These are phyloP conservation scores for Spiromastix sp. DNA, from an alignment of 2,329 filamentous ascomycete genomes.

Conservation along the genomic window DNA sequence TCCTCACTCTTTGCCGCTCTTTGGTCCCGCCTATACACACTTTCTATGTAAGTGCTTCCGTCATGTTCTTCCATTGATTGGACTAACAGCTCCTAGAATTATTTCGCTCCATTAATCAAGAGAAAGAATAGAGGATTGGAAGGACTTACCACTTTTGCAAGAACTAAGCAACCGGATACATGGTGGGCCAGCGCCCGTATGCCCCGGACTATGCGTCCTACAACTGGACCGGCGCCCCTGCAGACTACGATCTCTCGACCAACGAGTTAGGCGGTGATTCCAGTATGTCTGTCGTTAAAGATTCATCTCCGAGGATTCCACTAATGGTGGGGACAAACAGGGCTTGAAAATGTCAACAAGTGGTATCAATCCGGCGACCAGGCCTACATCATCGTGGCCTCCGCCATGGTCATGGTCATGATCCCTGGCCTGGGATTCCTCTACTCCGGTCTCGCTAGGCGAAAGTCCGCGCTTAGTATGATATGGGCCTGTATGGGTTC, in stretches of 20 bases:
- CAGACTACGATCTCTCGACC: constrained; percentile 35
- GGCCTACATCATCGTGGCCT: constrained; percentile 80
- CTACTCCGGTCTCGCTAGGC: constrained; percentile 91
- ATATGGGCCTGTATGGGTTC: constrained; percentile 97
- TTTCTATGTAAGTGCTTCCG: too few relatives aligned
- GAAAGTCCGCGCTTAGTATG: constrained; percentile 93
- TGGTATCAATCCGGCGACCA: constrained; percentile 89
- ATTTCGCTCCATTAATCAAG: too few relatives aligned
- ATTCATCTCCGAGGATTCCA: too few relatives aligned
- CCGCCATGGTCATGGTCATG: constrained; percentile 95
- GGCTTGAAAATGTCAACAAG: constrained; percentile 81
- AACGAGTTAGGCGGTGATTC: constrained; percentile 66
- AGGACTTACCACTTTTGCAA: too few relatives aligned
- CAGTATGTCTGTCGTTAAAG: constrained; percentile 47
- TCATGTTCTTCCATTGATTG: too few relatives aligned
- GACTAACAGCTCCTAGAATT: too few relatives aligned
- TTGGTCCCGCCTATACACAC: too few relatives aligned
- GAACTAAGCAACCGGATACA: too few relatives aligned
- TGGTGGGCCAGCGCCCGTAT: too few relatives aligned
- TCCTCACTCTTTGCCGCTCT: too few relatives aligned
- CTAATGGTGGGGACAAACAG: too few relatives aligned
- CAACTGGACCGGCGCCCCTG: constrained; percentile 38
- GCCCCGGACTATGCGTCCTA: constrained; percentile 38
- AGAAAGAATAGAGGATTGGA: too few relatives aligned
- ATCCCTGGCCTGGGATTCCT: constrained; percentile 93